These are phyloP conservation scores for Neohortaea acidophila DNA, from an alignment of 495 filamentous ascomycete genomes.

Conservation along the genomic window DNA sequence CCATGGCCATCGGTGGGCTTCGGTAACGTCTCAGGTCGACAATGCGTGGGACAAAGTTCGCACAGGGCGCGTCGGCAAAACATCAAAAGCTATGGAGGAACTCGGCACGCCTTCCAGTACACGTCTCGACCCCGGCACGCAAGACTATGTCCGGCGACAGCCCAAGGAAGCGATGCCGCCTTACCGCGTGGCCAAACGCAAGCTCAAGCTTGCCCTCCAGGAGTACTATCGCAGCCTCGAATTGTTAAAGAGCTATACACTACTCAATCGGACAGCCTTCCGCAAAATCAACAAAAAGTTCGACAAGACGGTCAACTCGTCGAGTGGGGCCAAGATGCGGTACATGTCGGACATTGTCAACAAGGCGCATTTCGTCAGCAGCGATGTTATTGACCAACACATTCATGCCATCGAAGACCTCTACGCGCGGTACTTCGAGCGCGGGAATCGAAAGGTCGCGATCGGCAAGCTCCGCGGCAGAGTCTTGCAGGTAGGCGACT, in stretches of 20 bases:
- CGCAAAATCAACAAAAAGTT: constrained; percentile 99
- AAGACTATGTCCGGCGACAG: constrained; percentile 27
- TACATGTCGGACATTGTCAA: constrained; percentile 91
- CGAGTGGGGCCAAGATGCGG: constrained; percentile 39
- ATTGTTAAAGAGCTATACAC: constrained; percentile 74
- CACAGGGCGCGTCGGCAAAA: constrained; percentile 37
- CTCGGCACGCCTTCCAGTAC: constrained; percentile 33
- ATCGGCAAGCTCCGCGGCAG: constrained; percentile 66
- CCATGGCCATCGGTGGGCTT: not conserved
- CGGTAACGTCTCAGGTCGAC: not conserved
- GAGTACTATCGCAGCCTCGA: constrained; percentile 90
- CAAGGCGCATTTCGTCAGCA: constrained; percentile 77
- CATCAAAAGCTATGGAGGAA: constrained; percentile 38
- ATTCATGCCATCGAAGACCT: constrained; percentile 71
- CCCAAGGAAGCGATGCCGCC: constrained; percentile 52
- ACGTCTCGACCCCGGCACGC: too few species aligned
- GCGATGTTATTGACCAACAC: constrained; percentile 61
- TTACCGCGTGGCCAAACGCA: constrained; percentile 72
- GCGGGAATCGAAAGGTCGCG: constrained; percentile 79
- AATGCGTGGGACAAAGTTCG: constrained; percentile 6
- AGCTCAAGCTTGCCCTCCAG: constrained; percentile 75
- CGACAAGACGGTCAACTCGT: constrained; percentile 71
- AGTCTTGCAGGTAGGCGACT: constrained; percentile 47
- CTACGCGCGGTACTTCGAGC: constrained; percentile 83
- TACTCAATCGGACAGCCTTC: constrained; percentile 81